phyloP scores from a whole-genome alignment of 2,329 filamentous ascomycete genomes.

The Cordyceps pruinosa region DNA sequence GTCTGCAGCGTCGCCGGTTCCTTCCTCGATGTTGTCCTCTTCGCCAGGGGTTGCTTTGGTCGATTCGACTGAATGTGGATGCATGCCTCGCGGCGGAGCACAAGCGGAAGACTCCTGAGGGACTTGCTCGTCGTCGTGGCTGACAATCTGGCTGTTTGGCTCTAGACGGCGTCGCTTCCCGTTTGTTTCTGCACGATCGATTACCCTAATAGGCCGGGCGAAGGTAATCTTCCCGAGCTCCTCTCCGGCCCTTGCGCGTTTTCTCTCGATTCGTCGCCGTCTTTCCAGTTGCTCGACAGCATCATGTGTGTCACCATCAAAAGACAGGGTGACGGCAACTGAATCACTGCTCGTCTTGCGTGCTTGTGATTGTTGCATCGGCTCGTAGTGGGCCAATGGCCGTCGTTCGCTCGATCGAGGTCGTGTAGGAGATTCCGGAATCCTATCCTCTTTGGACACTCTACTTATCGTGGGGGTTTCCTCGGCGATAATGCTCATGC shows the following conservation, averaged over 20 bases:
- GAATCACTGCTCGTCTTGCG: conserved; percentile 25
- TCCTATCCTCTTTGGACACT: conserved; percentile 24
- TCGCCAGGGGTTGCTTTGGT: conserved; percentile 28
- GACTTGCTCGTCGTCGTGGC: background rate
- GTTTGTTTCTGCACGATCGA: conserved; percentile 18
- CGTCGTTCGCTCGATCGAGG: conserved; percentile 20
- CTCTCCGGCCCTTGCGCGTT: conserved; percentile 33
- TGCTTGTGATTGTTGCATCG: conserved; percentile 40
- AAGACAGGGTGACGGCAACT: conserved; percentile 20
- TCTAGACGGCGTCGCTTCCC: conserved; percentile 19
- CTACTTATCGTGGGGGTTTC: conserved; percentile 22
- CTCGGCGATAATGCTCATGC: conserved; percentile 15
- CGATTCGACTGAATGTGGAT: conserved; percentile 21
- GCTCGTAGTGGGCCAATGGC: conserved; percentile 38
- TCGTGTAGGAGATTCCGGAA: conserved; percentile 31
- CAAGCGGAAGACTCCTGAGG: background rate
- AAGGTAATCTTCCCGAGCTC: conserved; percentile 37
- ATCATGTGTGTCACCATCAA: conserved; percentile 31
- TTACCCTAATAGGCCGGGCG: conserved; percentile 18
- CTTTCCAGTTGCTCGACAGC: conserved; percentile 37
- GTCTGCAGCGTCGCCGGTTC: conserved; percentile 10
- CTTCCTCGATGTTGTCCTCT: conserved; percentile 15
- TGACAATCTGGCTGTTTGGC: background rate
- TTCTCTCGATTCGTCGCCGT: conserved; percentile 30
- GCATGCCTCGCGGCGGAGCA: conserved; percentile 20